phyloP scores from a whole-genome alignment of 2,329 filamentous ascomycete species.

The Nakataea oryzae region DNA sequence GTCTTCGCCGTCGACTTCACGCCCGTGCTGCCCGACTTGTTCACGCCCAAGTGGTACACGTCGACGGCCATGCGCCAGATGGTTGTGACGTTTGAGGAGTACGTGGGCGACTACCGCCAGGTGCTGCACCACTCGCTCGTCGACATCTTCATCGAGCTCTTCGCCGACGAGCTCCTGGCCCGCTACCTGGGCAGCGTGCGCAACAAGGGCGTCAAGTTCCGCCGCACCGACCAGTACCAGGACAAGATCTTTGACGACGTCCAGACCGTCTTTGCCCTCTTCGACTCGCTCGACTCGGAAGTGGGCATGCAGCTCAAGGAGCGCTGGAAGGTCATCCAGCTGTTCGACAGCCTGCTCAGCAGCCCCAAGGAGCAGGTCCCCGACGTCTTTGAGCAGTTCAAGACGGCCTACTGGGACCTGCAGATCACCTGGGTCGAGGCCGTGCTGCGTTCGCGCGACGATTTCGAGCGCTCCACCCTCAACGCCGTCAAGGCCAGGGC shows the following conservation, averaged over 20 bases:
- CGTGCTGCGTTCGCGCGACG: conserved; percentile 75
- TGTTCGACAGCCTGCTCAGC: conserved; percentile 69
- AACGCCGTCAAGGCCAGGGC: conserved; percentile 80
- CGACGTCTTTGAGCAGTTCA: conserved; percentile 74
- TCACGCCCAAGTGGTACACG: conserved; percentile 82
- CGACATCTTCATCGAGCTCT: conserved; percentile 87
- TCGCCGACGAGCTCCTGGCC: conserved; percentile 82
- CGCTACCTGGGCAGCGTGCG: conserved; percentile 75
- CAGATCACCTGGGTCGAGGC: conserved; percentile 94
- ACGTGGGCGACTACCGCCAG: conserved; percentile 75
- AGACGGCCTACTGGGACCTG: conserved; percentile 82
- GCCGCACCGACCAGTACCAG: conserved; percentile 73
- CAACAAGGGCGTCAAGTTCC: conserved; percentile 86
- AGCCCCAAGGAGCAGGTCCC: conserved; percentile 64
- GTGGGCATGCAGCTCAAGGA: conserved; percentile 68
- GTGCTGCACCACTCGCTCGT: conserved; percentile 79
- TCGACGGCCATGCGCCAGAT: conserved; percentile 86
- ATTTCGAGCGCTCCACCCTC: conserved; percentile 86
- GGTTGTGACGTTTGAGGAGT: conserved; percentile 90
- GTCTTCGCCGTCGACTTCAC: conserved; percentile 89
- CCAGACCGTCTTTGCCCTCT: conserved; percentile 81
- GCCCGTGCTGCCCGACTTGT: conserved; percentile 75
- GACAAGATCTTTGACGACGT: conserved; percentile 94
- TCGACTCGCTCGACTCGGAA: conserved; percentile 57
- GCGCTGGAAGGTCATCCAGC: conserved; percentile 86